Evolutionary conservation across 495 filamentous ascomycete species (phyloP).

Genomic region (Terfezia claveryi): DNA sequence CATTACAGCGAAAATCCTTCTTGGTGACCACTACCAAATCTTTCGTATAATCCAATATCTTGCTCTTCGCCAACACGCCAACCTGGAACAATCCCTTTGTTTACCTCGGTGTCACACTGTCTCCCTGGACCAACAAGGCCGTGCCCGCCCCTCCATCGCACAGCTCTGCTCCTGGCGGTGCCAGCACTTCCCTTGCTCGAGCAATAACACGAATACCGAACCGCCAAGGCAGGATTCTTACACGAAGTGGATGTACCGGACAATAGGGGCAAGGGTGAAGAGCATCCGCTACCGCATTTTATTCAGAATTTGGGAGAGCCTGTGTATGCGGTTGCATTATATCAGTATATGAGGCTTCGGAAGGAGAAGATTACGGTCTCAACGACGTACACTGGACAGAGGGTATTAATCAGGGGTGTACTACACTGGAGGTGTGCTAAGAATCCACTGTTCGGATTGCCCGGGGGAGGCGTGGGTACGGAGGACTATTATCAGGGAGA

Average conservation of each 20-base stretch:
- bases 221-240: slow-evolving; percentile 74
- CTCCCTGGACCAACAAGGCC: slow-evolving; percentile 79
- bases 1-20: slow-evolving; percentile 72
- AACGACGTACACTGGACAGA: slow-evolving; percentile 86
- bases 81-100: slow-evolving; percentile 84
- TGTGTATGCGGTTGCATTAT: slow-evolving; percentile 87
- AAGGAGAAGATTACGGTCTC: slow-evolving; percentile 73
- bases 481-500: slow-evolving; percentile 98
- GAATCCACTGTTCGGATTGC: slow-evolving; percentile 72
- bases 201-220: slow-evolving; percentile 43
- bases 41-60: slow-evolving; percentile 87
- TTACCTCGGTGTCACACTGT: slow-evolving; percentile 69
- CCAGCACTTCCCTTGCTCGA: slow-evolving; percentile 44
- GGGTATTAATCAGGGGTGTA: slow-evolving; percentile 74
- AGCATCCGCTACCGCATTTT: slow-evolving; percentile 84
- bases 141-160: slow-evolving; percentile 66
- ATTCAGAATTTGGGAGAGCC: slow-evolving; percentile 94
- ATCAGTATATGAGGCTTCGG: slow-evolving; percentile 95
- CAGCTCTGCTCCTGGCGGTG: slow-evolving; percentile 90
- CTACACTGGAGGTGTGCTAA: slow-evolving; percentile 62
- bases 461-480: slow-evolving; percentile 59
- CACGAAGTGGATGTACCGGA: slow-evolving; percentile 87
- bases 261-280: slow-evolving; percentile 77
- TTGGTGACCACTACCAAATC: slow-evolving; percentile 91
- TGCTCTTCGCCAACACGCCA: slow-evolving; percentile 88